Evolutionary conservation across 768 basidiomycete genomes (phyloP).

Genomic region (Lentinula boryana): DNA sequence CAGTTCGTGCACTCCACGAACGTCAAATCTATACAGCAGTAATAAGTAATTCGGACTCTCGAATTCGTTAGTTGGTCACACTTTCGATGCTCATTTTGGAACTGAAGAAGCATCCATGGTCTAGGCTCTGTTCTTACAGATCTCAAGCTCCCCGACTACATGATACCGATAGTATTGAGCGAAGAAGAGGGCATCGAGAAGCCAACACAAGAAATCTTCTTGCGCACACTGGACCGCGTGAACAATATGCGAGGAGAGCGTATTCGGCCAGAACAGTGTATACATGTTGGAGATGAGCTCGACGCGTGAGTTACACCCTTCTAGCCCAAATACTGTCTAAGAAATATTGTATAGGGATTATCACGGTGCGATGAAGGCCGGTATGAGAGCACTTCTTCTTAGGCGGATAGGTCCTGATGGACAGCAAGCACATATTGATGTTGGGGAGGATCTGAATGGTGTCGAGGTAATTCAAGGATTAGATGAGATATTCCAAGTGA

Average conservation of each 20-base stretch:
- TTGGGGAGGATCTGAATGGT: constrained; percentile 32
- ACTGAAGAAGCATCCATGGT: not conserved
- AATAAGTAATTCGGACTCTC: constrained; percentile 6
- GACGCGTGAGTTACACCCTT: constrained; percentile 38
- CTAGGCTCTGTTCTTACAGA: constrained; percentile 51
- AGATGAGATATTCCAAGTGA: constrained; percentile 9
- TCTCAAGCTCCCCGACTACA: constrained; percentile 42
- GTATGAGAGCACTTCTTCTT: constrained; percentile 53
- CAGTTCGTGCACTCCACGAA: not conserved
- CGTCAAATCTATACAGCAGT: not conserved
- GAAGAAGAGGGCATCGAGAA: constrained; percentile 69
- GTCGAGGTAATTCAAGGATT: constrained; percentile 30
- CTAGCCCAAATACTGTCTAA: not conserved
- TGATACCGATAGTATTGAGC: constrained; percentile 60
- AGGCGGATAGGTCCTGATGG: constrained; percentile 39
- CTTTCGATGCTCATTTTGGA: not conserved
- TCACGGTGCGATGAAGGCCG: constrained; percentile 48
- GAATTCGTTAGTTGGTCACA: constrained; percentile 2
- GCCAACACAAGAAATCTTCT: constrained; percentile 56
- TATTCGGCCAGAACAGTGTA: constrained; percentile 34
- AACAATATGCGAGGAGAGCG: constrained; percentile 14
- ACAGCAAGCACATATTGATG: constrained; percentile 35
- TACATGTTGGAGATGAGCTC: constrained; percentile 78
- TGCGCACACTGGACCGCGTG: constrained; percentile 31
- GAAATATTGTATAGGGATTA: constrained; percentile 48